Evolutionary conservation across 495 filamentous ascomycete genomes (phyloP), one percentile per base, ranked within the genome.

Genomic region (Lasiosphaeris hirsuta): DNA sequence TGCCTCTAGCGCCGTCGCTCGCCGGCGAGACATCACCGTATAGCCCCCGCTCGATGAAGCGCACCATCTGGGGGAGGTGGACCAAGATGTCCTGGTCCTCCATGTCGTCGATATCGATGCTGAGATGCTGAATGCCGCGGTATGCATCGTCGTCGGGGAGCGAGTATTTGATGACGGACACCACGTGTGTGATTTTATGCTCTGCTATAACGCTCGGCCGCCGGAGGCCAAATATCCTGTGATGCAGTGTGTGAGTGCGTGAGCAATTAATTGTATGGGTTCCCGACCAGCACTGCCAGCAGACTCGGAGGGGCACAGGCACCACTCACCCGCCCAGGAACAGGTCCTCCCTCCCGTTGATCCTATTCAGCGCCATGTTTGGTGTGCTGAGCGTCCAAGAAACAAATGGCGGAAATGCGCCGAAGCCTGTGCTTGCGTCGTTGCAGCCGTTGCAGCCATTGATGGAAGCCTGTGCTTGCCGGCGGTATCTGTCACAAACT

Each of bases 51-150:
- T 90, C 84, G 64, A 97, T 96, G 68, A 96, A 98, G 49, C 80
- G 77, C 61, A 92, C 86, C 42, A 85, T 87, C 19, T 76, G 71
- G 10, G 89, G 80, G 55, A 98, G 87, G 66, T 92, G 83, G 61
- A 90, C 83, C 10, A 97, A 69, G 33, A 97, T 73, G 65, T 98
- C 89, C 62, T 91, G 87, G 66, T 96, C 89, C 11, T 88, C 88
- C 43, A 87, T 81, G 76, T 97, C 94, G 73, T 96, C 89, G 36
- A 96, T 84, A 58, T 91, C 86, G 64, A 97, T 86, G 59, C 80
- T 79, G 58, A 87, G 79, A 68, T 95, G 92, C 57, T 85, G 72
- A 67, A 85, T 90, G 7, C 74, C 64, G 52, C 77, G 68, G 19
- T 72, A 74, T 4, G 71, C 66, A 33, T 65, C 67, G 59, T 66